Evolutionary conservation across 805 yeast species (phyloP), one percentile per base, ranked within the genome.

Genomic region (Yamadazyma akitaensis): DNA sequence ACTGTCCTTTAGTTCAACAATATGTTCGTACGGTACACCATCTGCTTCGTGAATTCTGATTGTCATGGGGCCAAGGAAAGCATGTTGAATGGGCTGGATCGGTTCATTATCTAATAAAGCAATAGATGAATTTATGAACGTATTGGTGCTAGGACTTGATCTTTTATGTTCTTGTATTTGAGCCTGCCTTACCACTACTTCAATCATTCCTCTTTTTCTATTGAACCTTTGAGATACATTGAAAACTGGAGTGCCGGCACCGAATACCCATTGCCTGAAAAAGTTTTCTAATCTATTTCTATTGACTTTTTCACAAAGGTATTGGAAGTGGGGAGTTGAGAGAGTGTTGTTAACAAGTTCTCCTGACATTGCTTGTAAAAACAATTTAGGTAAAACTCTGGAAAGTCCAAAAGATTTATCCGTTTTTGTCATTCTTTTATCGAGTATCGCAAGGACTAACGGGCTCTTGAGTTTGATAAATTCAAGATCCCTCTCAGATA

Each of bases 21-120:
- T 92, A 62, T 94, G 99, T 59, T 94, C 99, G 60, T 94, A 94
- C 0, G 99, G 99, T 0, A 98, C 89, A 8, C 99, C 99, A 64
- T 94, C 98, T 0, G 97, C 95, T 60, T 94, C 99, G 61, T 94
- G 99, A 32, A 94, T 91, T 58, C 99, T 74, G 32, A 94, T 88
- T 0, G 99, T 94, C 87, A 94, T 88, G 0, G 98, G 97, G 0
- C 99, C 99, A 0, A 88, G 78, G 59, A 91, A 88, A 2, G 83
- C 76, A n/a, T 25, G 35, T 37, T 75, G 82, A 0, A 70, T 62
- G 6, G 70, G 70, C 39, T 54, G 62, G 0, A 56, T 40, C 5
- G 70, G 72, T 37, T 73, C 77, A 16, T 69, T 71, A 40, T 77
- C 79, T 13, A 76, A 52, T 33, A 68, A 57, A 3, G 69, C 57